Evolutionary conservation across 495 filamentous ascomycete species (phyloP).

Genomic region (Talaromyces wortmannii): DNA sequence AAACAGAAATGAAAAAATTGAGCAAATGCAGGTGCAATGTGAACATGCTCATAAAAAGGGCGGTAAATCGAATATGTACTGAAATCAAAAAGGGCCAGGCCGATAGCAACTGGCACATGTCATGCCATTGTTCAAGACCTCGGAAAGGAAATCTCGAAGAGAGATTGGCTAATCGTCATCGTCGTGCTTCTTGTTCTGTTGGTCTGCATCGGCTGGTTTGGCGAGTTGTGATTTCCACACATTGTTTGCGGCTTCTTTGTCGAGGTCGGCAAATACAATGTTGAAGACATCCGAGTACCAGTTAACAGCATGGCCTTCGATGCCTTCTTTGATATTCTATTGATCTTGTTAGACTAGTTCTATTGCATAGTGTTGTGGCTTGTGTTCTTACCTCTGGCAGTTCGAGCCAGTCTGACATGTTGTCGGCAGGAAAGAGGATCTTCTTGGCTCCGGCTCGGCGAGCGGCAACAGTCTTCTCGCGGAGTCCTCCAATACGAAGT

Average conservation of each 20-base stretch:
- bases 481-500: conserved; percentile 86
- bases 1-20: not conserved
- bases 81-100: too few species aligned
- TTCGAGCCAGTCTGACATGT: conserved; percentile 94
- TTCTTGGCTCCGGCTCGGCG: conserved; percentile 88
- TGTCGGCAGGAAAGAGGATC: conserved; percentile 93
- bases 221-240: conserved; percentile 67
- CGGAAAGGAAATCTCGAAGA: not conserved
- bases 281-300: conserved; percentile 97
- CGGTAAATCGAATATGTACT: not conserved
- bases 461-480: conserved; percentile 99
- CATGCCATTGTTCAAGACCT: not conserved
- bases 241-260: conserved; percentile 62
- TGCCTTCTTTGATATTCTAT: conserved; percentile 94
- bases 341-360: not conserved
- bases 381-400: conserved; percentile 70
- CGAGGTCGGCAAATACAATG: conserved; percentile 78
- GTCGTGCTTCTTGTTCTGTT: conserved; percentile 4
- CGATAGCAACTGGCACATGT: not conserved
- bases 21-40: not conserved
- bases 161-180: not conserved
- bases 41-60: not conserved
- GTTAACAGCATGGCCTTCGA: conserved; percentile 79
- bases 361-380: conserved; percentile 20
- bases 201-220: conserved; percentile 31